Base-by-base conservation (phyloP, 1,284 basidiomycete species). In the Coniophora puteana region DNA sequence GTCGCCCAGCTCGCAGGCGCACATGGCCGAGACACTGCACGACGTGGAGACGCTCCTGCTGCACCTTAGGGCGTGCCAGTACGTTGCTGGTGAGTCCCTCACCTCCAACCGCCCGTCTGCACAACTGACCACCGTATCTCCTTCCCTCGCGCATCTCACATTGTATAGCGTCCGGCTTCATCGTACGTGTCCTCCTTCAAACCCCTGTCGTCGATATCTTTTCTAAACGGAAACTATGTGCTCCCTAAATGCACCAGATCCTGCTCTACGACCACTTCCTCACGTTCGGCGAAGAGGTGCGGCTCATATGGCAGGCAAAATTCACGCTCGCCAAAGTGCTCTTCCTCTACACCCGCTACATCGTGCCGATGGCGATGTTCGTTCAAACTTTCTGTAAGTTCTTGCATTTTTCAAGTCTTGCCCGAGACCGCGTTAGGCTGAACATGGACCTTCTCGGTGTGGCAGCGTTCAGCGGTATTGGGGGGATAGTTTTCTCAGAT, bases 231-330 rank as follows among this genome's bases (percentile, higher is more conserved):
- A 31, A 4, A 11, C 39, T 11, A 18, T 21, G n/a, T 17, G 23
- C 32, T 20, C 21, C n/a, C n/a, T n/a, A n/a, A 18, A 5, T 6
- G 35, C 10, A 23, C 32, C 27, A 71, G 69, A 48, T 72, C 26
- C 53, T 76, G n/a, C 47, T 76, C 22, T 76, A 72, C 51, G 71
- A 77, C 45, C 70, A 76, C 44, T 32, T 68, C 20, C 51, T 76
- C 32, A 69, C 72, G 0, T 57, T 77, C 16, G 53, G 57, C 14
- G 68, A 72, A 22, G 74, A 77, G 53, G 60, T 74, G 13, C 46
- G 60, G 39, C 52, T 68, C 22, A 61, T 77, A 16, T 77, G 75
- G 74, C 61, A 53, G 7, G 69, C 71, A 0, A 62, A 47, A 37
- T 54, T 57, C 24, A 66, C 66, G 1, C 46, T 61, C 8, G 61